Conservation (phyloP, 2,329 filamentous ascomycete species). For the Arachnopeziza araneosa region DNA sequence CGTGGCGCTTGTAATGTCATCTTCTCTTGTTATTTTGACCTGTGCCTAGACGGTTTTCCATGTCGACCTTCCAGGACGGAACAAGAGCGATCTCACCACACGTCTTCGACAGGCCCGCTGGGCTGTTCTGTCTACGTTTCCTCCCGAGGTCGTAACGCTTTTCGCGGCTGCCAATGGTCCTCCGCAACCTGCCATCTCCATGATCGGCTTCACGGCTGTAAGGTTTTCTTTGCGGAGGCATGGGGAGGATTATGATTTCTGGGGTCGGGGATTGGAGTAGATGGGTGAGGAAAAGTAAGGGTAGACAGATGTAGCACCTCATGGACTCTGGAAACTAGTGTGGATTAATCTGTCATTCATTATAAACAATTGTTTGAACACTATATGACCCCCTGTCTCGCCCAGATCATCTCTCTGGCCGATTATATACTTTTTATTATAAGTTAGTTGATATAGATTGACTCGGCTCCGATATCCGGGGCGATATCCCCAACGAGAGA, state of each 20-base stretch:
- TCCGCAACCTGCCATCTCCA: too few species aligned
- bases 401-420: too few species aligned
- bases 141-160: not conserved
- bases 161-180: not conserved
- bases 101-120: not conserved
- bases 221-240: too few species aligned
- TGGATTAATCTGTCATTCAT: too few species aligned
- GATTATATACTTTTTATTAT: not conserved
- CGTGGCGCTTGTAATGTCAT: not conserved
- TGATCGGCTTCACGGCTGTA: too few species aligned
- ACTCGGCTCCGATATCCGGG: not conserved
- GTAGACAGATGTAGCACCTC: too few species aligned
- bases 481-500: constrained; percentile 32
- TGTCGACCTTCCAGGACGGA: not conserved
- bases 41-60: not conserved
- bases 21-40: not conserved
- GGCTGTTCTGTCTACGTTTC: not conserved
- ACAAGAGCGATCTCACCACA: not conserved
- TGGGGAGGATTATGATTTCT: too few species aligned
- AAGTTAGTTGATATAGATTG: not conserved
- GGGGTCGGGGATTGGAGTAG: too few species aligned
- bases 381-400: too few species aligned
- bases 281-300: too few species aligned
- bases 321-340: too few species aligned
- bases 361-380: too few species aligned